Conservation (phyloP, 202 grass and related monocot species). For the Sporobolus alterniflorus region DNA sequence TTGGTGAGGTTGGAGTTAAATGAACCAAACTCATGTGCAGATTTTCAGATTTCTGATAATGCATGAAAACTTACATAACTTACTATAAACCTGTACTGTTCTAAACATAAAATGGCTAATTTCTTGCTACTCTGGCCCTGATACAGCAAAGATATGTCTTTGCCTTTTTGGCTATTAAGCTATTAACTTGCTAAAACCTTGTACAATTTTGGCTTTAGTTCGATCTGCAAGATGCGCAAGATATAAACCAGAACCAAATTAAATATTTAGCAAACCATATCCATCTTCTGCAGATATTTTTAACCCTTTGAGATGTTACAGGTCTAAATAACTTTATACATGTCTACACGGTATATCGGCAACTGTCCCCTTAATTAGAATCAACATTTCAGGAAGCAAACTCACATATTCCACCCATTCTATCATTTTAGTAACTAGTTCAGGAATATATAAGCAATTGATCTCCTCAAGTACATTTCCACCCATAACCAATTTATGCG, state of each 20-base stretch:
- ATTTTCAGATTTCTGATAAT: too few species aligned
- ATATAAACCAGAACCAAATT: background rate
- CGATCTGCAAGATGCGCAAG: background rate
- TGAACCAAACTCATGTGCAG: too few species aligned
- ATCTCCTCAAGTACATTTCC: background rate
- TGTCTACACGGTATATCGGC: background rate
- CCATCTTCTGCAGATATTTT: too few species aligned
- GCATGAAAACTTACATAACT: too few species aligned
- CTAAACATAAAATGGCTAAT: background rate
- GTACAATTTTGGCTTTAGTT: background rate
- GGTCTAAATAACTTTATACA: background rate
- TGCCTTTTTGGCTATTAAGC: background rate
- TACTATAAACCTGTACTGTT: background rate
- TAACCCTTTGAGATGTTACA: too few species aligned
- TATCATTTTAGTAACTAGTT: background rate
- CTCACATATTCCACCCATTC: background rate
- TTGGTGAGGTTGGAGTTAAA: too few species aligned
- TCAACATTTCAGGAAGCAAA: background rate
- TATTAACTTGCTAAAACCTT: background rate
- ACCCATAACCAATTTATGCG: background rate
- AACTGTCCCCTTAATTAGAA: slow-evolving; percentile 3
- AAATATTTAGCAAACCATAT: background rate
- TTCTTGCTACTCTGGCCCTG: background rate
- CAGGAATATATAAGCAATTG: background rate
- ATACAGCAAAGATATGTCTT: background rate